These are phyloP conservation scores for Samsoniella hepiali DNA, from an alignment of 2,329 filamentous ascomycete species.

Conservation along the genomic window DNA sequence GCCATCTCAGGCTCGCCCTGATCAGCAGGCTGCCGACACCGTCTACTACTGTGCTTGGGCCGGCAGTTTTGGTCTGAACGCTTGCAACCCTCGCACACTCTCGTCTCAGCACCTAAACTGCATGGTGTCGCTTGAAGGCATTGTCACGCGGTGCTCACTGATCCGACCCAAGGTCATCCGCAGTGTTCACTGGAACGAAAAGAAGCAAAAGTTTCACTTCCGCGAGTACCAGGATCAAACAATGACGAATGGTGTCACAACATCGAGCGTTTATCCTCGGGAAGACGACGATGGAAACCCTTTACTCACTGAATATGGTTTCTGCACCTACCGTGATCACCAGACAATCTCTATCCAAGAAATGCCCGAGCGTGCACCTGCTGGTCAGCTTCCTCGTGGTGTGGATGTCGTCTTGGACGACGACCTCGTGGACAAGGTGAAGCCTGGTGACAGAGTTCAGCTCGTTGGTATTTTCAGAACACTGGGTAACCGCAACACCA, in stretches of 20 bases:
- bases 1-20: conserved; percentile 64
- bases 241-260: conserved; percentile 89
- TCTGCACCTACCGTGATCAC: conserved; percentile 92
- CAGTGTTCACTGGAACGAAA: conserved; percentile 95
- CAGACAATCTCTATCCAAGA: conserved; percentile 98
- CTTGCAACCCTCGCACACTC: conserved; percentile 91
- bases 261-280: conserved; percentile 87
- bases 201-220: conserved; percentile 79
- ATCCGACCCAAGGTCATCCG: conserved; percentile 97
- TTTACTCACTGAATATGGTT: conserved; percentile 90
- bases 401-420: conserved; percentile 97
- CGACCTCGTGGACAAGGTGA: conserved; percentile 89
- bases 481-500: conserved; percentile 89
- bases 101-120: conserved; percentile 87
- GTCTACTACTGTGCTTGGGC: conserved; percentile 97
- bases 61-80: conserved; percentile 90
- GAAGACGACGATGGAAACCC: conserved; percentile 92
- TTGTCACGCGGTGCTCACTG: conserved; percentile 92
- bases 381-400: conserved; percentile 88
- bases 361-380: conserved; percentile 95
- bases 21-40: conserved; percentile 73
- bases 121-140: conserved; percentile 96
- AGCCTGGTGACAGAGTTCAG: conserved; percentile 93
- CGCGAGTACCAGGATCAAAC: conserved; percentile 94
- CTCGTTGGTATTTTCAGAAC: conserved; percentile 95